Evolutionary conservation across 2,329 filamentous ascomycete genomes (phyloP), one percentile per base, ranked within the genome.

Genomic region (Xylariales sp.): DNA sequence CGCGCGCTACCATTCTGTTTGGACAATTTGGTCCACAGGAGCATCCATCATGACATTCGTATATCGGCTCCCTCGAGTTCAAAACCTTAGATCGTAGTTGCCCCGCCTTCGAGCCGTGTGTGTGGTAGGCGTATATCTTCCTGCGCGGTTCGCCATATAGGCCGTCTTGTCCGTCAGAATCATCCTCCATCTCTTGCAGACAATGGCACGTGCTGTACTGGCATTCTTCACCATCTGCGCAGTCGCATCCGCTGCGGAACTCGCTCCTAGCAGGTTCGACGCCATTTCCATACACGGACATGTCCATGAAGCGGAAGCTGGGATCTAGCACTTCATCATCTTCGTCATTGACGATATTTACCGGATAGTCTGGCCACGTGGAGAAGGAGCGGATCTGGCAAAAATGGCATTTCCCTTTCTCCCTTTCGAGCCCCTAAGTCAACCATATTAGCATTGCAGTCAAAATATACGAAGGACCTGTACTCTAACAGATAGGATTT

Each of bases 21-120:
- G 83, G 81, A 51, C 88, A 94, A 14, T 64, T 48, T 0, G 59
- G 54, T 3, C 71, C 72, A 50, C 88, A 94, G 3, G 62, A 65
- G 60, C 88, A 94, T 7, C 72, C 75, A 3, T 72, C 65, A 49
- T 93, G 88, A 55, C 88, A 94, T 53, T 94, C 88, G 59, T 90
- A 91, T 40, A 94, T 84, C 0, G 83, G 77, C 23, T 72, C 58
- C 27, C 74, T 69, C 18, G 74, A 78, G 17, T 68, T 49, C 11
- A 81, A 64, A 29, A 76, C 64, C 29, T 66, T 66, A 18, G 66
- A 65, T 14, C 76, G 65, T 30, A 85, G 57, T 14, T 73, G 63
- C 1, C 74, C 77, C 2, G 67, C 66, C 40, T 70, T 72, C 10
- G 51, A 48, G 1, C 78, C 78, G 17, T 66, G 66, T 5, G 67